Percentiles rank a stretch among this genome's conserved stretches.
phyloP scores from a whole-genome alignment of 2,329 filamentous ascomycete species.

The Emergomyces africanus region DNA sequence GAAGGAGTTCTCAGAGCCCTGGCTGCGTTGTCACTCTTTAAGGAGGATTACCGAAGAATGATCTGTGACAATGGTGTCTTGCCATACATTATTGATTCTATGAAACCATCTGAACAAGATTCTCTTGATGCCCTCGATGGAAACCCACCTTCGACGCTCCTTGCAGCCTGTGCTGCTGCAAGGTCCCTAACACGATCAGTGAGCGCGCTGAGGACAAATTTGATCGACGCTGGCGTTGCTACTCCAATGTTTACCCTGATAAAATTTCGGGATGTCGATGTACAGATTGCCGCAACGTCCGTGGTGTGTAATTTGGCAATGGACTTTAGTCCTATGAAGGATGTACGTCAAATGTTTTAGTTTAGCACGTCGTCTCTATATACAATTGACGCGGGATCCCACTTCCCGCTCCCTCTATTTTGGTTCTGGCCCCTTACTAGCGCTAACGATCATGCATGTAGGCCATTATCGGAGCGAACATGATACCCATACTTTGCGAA shows the following conservation, averaged over 20 bases:
- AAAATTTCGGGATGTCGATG: conserved; percentile 58
- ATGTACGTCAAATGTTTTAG: conserved; percentile 44
- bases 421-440: background rate
- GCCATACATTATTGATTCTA: conserved; percentile 69
- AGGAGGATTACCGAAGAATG: conserved; percentile 71
- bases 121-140: conserved; percentile 41
- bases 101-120: conserved; percentile 42
- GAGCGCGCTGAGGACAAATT: conserved; percentile 65
- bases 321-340: conserved; percentile 83
- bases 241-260: conserved; percentile 65
- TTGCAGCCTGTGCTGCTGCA: conserved; percentile 73
- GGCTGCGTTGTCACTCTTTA: conserved; percentile 66
- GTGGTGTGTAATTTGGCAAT: conserved; percentile 74
- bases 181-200: conserved; percentile 76
- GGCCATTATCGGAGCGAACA: conserved; percentile 59
- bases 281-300: conserved; percentile 76
- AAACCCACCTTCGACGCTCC: conserved; percentile 65
- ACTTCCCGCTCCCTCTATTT: background rate
- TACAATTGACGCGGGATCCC: background rate
- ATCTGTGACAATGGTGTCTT: conserved; percentile 74
- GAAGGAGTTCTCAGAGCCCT: conserved; percentile 66
- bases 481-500: conserved; percentile 65
- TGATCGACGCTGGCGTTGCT: conserved; percentile 76
- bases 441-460: conserved; percentile 22
- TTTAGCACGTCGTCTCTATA: conserved; percentile 4